Evolutionary conservation across 768 basidiomycete species (phyloP).

Genomic region (Hericium coralloides): DNA sequence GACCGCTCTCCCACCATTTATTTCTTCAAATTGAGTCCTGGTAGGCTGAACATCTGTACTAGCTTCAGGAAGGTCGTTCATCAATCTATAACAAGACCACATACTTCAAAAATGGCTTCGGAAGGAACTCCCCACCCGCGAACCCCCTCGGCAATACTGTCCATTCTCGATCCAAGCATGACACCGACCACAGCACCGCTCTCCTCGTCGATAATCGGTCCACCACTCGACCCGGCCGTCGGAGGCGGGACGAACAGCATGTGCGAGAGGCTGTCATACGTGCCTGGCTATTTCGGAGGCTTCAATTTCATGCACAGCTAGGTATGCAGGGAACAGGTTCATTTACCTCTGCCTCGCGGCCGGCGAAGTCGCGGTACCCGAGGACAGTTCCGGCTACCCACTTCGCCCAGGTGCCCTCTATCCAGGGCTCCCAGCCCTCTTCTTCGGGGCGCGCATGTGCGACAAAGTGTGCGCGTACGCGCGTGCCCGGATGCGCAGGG

Average conservation of each 20-base stretch:
- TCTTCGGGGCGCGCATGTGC: slow-evolving; percentile 28
- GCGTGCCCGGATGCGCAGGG: slow-evolving; percentile 37
- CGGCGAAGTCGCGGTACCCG: slow-evolving; percentile 53
- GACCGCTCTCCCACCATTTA: not conserved
- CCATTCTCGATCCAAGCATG: slow-evolving; percentile 51
- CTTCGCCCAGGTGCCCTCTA: slow-evolving; percentile 43
- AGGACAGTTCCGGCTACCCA: slow-evolving; percentile 44
- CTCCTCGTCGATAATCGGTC: slow-evolving; percentile 54
- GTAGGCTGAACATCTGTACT: slow-evolving; percentile 44
- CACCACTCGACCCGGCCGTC: slow-evolving; percentile 59
- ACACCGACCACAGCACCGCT: slow-evolving; percentile 59
- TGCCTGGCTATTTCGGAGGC: slow-evolving; percentile 40
- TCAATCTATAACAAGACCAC: slow-evolving; percentile 5
- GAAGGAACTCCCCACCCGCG: slow-evolving; percentile 56
- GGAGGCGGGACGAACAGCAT: slow-evolving; percentile 47
- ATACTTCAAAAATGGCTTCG: slow-evolving; percentile 56
- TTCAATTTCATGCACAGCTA: not conserved
- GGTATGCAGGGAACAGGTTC: not conserved
- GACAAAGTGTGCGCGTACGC: slow-evolving; percentile 47
- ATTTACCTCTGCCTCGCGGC: slow-evolving; percentile 45
- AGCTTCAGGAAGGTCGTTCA: not conserved
- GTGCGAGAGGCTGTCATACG: slow-evolving; percentile 56
- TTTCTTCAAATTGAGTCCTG: slow-evolving; percentile 28
- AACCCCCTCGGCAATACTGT: slow-evolving; percentile 42
- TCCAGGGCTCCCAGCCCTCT: slow-evolving; percentile 40